A percentile compares a stretch with the other conserved stretches of the same genome.
Conservation (phyloP, 164 flowering plant genomes). For the Dillenia suffruticosa region DNA sequence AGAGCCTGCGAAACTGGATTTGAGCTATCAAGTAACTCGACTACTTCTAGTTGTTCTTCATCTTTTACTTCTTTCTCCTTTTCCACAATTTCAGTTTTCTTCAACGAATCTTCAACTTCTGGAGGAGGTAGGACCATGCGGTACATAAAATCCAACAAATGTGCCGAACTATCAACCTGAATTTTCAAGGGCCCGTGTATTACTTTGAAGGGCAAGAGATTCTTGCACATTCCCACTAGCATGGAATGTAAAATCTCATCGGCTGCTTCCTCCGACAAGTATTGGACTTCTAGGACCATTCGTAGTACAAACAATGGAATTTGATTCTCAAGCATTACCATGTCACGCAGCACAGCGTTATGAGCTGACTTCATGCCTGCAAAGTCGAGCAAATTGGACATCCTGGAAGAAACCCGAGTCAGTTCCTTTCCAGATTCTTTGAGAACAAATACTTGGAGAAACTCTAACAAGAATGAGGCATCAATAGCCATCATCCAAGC, state of each 20-base stretch:
- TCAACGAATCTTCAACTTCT: not conserved
- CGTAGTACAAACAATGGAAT: conserved; percentile 21
- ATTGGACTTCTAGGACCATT: conserved; percentile 8
- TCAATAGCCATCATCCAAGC: conserved; percentile 65
- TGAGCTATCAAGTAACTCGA: not conserved
- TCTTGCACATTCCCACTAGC: conserved; percentile 29
- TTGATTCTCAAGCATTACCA: conserved; percentile 36
- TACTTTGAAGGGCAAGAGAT: conserved; percentile 31
- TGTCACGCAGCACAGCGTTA: conserved; percentile 20
- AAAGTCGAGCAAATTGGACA: conserved; percentile 10
- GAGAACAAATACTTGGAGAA: conserved; percentile 27
- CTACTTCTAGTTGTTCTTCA: not conserved
- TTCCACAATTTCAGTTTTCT: not conserved
- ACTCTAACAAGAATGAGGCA: conserved; percentile 42
- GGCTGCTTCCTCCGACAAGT: conserved; percentile 9
- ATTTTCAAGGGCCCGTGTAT: not conserved
- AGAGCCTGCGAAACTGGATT: conserved; percentile 1
- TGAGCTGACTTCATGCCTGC: conserved; percentile 16
- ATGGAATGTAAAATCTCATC: conserved; percentile 20
- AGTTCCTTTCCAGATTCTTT: conserved; percentile 16
- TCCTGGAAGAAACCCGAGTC: conserved; percentile 1
- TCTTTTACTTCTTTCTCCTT: not conserved
- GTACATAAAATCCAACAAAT: conserved; percentile 36
- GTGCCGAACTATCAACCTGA: conserved; percentile 7
- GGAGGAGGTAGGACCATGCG: conserved; percentile 14